A percentile compares a stretch with the other conserved stretches of the same genome.
These are phyloP conservation scores for Psilocybe cubensis DNA, from an alignment of 768 basidiomycete species.

Conservation along the genomic window DNA sequence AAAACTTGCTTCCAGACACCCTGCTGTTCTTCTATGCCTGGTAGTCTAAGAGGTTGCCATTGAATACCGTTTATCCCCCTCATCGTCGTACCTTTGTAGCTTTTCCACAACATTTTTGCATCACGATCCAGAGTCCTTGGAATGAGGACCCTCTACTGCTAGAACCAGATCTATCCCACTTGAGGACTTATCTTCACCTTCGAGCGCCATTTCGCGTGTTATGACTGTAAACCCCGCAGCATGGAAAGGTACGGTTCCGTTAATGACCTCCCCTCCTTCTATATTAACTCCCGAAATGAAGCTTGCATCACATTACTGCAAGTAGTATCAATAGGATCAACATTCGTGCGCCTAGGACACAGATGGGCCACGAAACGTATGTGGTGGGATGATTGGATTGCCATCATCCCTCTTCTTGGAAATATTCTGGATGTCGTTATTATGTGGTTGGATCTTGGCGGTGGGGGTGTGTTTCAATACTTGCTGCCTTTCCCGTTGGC, in stretches of 20 bases:
- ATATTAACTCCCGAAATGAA: background rate
- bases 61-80: background rate
- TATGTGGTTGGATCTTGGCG: conserved; percentile 16
- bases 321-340: conserved; percentile 8
- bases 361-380: conserved; percentile 17
- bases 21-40: background rate
- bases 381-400: conserved; percentile 29
- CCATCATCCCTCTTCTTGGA: conserved; percentile 12
- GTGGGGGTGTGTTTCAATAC: conserved; percentile 7
- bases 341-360: conserved; percentile 17
- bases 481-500: background rate
- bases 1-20: background rate
- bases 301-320: background rate
- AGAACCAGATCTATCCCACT: background rate
- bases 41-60: background rate
- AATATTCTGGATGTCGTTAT: conserved; percentile 15
- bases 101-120: too few relatives aligned
- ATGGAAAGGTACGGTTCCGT: background rate
- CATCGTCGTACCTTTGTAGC: background rate
- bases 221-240: background rate
- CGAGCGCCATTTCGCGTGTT: background rate
- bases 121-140: background rate
- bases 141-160: background rate
- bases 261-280: too few relatives aligned
- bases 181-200: background rate